phyloP scores from a whole-genome alignment of 148 eudicot genomes.

The Dysphania ambrosioides region DNA sequence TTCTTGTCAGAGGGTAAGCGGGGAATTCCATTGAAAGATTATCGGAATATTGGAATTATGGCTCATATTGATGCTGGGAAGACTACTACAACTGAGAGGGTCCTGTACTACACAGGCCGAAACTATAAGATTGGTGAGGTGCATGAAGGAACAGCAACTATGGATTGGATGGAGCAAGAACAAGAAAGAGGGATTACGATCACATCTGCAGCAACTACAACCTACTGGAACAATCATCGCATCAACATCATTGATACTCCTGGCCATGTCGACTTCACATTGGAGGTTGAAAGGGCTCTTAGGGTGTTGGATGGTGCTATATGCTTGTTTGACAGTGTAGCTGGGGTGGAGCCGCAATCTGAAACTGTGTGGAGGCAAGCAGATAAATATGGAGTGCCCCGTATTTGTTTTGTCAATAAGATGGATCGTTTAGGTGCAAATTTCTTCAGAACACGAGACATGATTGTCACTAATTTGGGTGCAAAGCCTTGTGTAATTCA shows the following conservation, averaged over 20 bases:
- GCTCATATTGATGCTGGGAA: constrained; percentile 99
- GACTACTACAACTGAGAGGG: constrained; percentile 93
- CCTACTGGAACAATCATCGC: constrained; percentile 91
- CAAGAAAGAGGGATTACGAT: constrained; percentile 99
- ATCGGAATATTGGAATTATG: constrained; percentile 98
- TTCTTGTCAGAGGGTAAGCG: constrained; percentile 55
- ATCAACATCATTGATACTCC: constrained; percentile 98
- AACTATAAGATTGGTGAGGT: constrained; percentile 98
- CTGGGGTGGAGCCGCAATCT: constrained; percentile 98
- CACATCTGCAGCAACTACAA: constrained; percentile 98
- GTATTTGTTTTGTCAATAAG: constrained; percentile 94
- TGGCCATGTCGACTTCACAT: constrained; percentile 98
- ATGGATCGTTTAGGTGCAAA: constrained; percentile 99
- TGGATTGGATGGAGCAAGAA: constrained; percentile 99
- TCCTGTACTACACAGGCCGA: constrained; percentile 88
- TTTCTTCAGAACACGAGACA: constrained; percentile 90
- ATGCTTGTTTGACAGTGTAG: constrained; percentile 97
- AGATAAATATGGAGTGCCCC: constrained; percentile 95
- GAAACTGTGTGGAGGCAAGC: constrained; percentile 99
- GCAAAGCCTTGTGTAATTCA: constrained; percentile 91
- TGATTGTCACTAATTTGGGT: constrained; percentile 92
- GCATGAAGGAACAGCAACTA: constrained; percentile 97
- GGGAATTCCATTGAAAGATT: constrained; percentile 63
- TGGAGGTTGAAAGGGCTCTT: constrained; percentile 97
- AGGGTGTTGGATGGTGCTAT: constrained; percentile 97